These are phyloP conservation scores for Scorias spongiosa DNA, from an alignment of 2,329 filamentous ascomycete species.

Conservation along the genomic window DNA sequence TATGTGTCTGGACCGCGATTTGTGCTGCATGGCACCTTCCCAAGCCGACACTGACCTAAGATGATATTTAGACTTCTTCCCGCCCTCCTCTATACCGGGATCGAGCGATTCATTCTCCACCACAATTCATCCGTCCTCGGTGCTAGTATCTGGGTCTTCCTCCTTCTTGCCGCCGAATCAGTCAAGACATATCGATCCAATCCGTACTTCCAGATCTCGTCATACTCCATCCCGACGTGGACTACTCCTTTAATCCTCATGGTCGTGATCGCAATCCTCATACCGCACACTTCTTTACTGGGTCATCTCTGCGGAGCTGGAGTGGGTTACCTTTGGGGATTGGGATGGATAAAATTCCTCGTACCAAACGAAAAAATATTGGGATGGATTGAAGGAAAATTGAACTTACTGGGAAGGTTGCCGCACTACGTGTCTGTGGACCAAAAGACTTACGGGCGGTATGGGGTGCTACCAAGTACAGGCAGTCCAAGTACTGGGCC, in stretches of 20 bases:
- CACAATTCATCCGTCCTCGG: constrained; percentile 64
- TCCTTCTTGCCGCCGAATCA: constrained; percentile 70
- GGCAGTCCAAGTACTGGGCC: constrained; percentile 9
- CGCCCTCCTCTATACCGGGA: constrained; percentile 61
- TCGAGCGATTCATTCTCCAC: constrained; percentile 59
- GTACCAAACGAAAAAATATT: constrained; percentile 79
- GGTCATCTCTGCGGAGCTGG: constrained; percentile 74
- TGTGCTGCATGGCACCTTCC: no score
- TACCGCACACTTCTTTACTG: constrained; percentile 69
- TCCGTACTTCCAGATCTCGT: constrained; percentile 55
- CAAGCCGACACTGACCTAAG: no score
- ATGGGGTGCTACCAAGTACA: constrained; percentile 60
- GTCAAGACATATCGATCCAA: constrained; percentile 73
- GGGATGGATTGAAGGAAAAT: constrained; percentile 73
- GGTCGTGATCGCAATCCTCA: constrained; percentile 57
- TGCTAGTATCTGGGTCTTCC: constrained; percentile 84
- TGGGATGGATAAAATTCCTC: constrained; percentile 79
- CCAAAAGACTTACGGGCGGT: constrained; percentile 88
- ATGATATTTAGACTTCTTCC: constrained; percentile 40
- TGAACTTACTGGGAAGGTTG: constrained; percentile 69
- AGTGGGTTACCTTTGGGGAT: constrained; percentile 74
- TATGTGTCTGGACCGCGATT: not conserved
- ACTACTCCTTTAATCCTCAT: constrained; percentile 67
- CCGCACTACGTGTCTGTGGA: constrained; percentile 91
- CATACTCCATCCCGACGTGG: constrained; percentile 75